Evolutionary conservation across 805 yeast species (phyloP), one percentile per base, ranked within the genome.

Genomic region (Yarrowia divulgata): DNA sequence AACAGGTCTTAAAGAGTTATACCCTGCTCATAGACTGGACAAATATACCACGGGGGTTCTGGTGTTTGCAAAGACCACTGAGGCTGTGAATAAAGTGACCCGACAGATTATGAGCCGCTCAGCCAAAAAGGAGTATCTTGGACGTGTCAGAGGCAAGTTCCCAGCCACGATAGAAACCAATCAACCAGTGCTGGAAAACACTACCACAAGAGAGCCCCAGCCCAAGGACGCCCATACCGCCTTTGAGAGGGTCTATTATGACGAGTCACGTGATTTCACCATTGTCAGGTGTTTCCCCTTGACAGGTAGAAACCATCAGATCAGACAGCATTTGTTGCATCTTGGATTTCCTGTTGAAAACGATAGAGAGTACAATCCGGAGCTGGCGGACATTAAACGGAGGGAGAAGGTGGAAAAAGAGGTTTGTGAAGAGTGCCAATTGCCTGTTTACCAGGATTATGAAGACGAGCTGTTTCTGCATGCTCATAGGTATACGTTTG

Each of bases 251-350:
- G 78, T 58, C 5, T 2, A 1, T 3, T 58, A 88, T 0, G 81
- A 88, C 16, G 88, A 83, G 73, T 89, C 90, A 77, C 75, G 82
- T 55, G 62, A 64, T 7, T 32, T 68, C 63, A 80, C 85, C n/a
- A 85, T 90, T 60, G 96, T 95, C 4, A 81, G 85, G 70, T 92
- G 98, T 78, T 83, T 81, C 72, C 98, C 98, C 1, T 77, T 84
- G 16, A 93, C 98, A 0, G 99, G 99, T 0, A 83, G 98, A 74
- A 91, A 97, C 0, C 99, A 94, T 77, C 99, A 94, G 76, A 93
- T 94, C 63, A 81, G 99, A 71, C 96, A 94, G 6, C 99, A 95
- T 80, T 80, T 95, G 69, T 96, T 93, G 75, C 87, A 83, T 71
- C 73, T 93, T 9, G 98, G 97, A 0, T 84, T 81, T 75, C 97